phyloP scores from a whole-genome alignment of 1,139 yeast species.

The Protomyces pachydermus region DNA sequence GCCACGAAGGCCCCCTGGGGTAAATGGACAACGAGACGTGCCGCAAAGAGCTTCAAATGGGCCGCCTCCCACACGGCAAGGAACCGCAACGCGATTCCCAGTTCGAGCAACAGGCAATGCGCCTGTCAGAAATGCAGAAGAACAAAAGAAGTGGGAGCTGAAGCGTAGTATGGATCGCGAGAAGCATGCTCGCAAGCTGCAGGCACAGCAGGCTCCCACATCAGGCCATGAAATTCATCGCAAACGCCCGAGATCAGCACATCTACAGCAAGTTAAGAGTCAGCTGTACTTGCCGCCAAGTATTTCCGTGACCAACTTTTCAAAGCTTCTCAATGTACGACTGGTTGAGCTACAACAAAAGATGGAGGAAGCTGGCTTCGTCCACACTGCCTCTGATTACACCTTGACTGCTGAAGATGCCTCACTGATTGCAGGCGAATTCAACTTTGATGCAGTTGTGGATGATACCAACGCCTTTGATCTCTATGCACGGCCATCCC shows the following conservation, averaged over 20 bases:
- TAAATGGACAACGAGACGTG: background rate
- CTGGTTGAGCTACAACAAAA: constrained; percentile 54
- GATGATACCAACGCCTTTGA: constrained; percentile 62
- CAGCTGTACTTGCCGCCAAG: constrained; percentile 51
- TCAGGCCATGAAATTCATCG: background rate
- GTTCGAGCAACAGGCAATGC: background rate
- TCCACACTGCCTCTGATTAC: constrained; percentile 66
- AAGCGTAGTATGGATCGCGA: constrained; percentile 2
- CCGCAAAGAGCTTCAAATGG: background rate
- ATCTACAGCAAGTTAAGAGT: constrained; percentile 15
- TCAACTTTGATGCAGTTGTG: constrained; percentile 59
- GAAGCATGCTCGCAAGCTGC: background rate
- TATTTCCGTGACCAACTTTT: constrained; percentile 67
- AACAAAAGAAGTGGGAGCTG: constrained; percentile 3
- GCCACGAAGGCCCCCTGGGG: background rate
- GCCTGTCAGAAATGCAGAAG: background rate
- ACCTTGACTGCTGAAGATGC: constrained; percentile 58
- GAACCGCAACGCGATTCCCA: background rate
- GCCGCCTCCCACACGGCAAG: background rate
- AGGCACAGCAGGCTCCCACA: background rate
- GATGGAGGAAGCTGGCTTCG: constrained; percentile 67
- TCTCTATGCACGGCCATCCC: constrained; percentile 46
- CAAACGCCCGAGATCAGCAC: constrained; percentile 11
- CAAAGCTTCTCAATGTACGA: constrained; percentile 64
- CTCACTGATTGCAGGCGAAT: constrained; percentile 79